phyloP scores from a whole-genome alignment of 768 basidiomycete species.

The Boletus speciosus region DNA sequence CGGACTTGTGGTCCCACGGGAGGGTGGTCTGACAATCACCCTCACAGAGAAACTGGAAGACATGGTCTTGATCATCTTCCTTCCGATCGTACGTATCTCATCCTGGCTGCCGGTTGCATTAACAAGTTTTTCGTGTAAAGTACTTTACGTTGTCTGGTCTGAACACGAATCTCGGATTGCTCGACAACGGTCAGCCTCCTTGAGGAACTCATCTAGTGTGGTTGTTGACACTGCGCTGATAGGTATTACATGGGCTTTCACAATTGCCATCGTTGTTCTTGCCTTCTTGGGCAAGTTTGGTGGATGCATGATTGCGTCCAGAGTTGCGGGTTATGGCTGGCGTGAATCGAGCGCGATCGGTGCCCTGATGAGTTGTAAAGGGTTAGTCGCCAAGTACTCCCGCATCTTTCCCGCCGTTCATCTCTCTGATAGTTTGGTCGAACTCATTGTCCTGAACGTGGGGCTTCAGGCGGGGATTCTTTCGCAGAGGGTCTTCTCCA shows the following conservation, averaged over 20 bases:
- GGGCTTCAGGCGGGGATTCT: conserved; percentile 81
- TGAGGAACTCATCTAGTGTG: neutral
- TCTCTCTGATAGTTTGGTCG: conserved; percentile 58
- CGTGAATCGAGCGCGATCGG: conserved; percentile 85
- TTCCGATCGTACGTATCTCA: conserved; percentile 60
- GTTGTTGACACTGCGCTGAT: neutral
- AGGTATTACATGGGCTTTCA: conserved; percentile 88
- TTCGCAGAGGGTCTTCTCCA: conserved; percentile 76
- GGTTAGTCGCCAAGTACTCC: conserved; percentile 40
- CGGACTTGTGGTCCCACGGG: conserved; percentile 80
- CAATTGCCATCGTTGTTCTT: conserved; percentile 69
- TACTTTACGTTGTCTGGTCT: conserved; percentile 94
- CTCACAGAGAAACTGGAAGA: conserved; percentile 98
- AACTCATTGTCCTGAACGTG: conserved; percentile 94
- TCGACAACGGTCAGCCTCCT: conserved; percentile 59
- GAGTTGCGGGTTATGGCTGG: conserved; percentile 65
- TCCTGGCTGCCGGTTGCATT: neutral
- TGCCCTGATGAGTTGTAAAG: conserved; percentile 94
- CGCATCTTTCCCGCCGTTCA: neutral
- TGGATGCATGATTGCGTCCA: conserved; percentile 73
- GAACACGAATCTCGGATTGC: conserved; percentile 80
- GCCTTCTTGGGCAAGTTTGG: conserved; percentile 90
- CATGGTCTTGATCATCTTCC: conserved; percentile 84
- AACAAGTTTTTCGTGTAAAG: conserved; percentile 33
- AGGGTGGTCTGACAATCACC: conserved; percentile 80